These are phyloP conservation scores for Pelargonium exstipulatum DNA, from an alignment of 441 rosid species.

Conservation along the genomic window DNA sequence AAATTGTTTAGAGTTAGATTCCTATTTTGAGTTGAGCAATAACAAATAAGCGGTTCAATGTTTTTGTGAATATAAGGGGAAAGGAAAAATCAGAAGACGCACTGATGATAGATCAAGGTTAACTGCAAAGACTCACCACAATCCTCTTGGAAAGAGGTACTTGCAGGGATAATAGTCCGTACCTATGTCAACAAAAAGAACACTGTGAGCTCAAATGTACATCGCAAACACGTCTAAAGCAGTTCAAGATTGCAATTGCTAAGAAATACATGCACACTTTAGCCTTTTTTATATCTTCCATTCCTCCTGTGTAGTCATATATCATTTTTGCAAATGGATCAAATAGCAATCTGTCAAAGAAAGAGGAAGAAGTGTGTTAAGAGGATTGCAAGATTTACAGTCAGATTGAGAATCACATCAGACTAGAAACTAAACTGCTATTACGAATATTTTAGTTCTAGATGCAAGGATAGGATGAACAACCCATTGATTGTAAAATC, in stretches of 20 bases:
- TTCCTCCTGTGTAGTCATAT: conserved; percentile 84
- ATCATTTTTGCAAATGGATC: conserved; percentile 77
- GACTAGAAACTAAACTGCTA: conserved; percentile 6
- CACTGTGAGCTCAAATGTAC: conserved; percentile 23
- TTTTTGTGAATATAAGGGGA: neutral
- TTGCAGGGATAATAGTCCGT: conserved; percentile 66
- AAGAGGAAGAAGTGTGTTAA: conserved; percentile 17
- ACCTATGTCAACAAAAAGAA: conserved; percentile 39
- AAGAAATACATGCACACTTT: conserved; percentile 71
- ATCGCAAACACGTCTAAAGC: conserved; percentile 13
- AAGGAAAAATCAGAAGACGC: neutral
- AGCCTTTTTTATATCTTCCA: conserved; percentile 76
- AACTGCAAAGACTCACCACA: conserved; percentile 47
- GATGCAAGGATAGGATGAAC: conserved; percentile 18
- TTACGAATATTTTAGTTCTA: conserved; percentile 14
- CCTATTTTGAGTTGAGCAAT: neutral
- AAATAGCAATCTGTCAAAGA: conserved; percentile 62
- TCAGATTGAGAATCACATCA: neutral
- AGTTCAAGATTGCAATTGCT: conserved; percentile 22
- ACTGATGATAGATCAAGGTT: neutral
- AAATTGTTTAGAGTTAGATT: conserved; percentile 18
- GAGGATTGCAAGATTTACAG: conserved; percentile 1
- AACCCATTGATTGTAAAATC: conserved; percentile 93
- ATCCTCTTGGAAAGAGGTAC: conserved; percentile 71
- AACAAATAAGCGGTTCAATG: neutral